Evolutionary conservation across 148 eudicot genomes (phyloP).

Genomic region (Pouteria glomerata): DNA sequence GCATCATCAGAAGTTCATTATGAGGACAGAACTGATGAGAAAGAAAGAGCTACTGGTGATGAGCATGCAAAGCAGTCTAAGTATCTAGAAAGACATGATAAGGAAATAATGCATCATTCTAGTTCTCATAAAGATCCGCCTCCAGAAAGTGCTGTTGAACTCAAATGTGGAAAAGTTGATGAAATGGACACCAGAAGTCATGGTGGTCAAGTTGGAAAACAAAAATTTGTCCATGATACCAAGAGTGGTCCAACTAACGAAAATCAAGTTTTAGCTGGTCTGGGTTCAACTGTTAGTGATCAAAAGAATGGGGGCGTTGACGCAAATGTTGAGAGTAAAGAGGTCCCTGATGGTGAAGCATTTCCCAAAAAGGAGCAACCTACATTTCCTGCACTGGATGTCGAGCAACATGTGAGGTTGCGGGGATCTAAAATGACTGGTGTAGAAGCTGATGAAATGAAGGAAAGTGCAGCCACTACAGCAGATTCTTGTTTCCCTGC

Average conservation of each 20-base stretch:
- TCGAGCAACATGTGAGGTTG: constrained; percentile 16
- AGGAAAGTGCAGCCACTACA: constrained; percentile 16
- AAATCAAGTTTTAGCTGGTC: constrained; percentile 15
- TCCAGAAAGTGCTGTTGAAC: constrained; percentile 16
- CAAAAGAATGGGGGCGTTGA: constrained; percentile 18
- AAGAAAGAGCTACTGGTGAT: constrained; percentile 8
- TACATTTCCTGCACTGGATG: constrained; percentile 9
- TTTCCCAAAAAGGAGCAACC: constrained; percentile 7
- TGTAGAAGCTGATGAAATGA: constrained; percentile 20
- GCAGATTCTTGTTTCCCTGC: constrained; percentile 22
- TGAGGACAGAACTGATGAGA: constrained; percentile 9
- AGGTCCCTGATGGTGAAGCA: constrained; percentile 6
- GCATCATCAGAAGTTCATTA: constrained; percentile 14
- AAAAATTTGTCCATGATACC: constrained; percentile 14
- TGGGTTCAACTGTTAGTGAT: constrained; percentile 12
- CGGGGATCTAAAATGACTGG: constrained; percentile 22
- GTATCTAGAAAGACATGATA: constrained; percentile 11
- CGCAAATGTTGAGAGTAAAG: constrained; percentile 23
- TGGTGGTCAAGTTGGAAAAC: constrained; percentile 10
- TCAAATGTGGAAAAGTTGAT: constrained; percentile 13
- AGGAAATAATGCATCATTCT: constrained; percentile 18
- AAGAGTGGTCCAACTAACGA: background rate
- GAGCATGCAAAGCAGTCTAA: constrained; percentile 15
- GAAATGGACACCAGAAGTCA: constrained; percentile 13
- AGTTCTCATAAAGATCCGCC: constrained; percentile 9